phyloP scores from a whole-genome alignment of 2,329 filamentous ascomycete genomes.

The Xylaria multiplex region DNA sequence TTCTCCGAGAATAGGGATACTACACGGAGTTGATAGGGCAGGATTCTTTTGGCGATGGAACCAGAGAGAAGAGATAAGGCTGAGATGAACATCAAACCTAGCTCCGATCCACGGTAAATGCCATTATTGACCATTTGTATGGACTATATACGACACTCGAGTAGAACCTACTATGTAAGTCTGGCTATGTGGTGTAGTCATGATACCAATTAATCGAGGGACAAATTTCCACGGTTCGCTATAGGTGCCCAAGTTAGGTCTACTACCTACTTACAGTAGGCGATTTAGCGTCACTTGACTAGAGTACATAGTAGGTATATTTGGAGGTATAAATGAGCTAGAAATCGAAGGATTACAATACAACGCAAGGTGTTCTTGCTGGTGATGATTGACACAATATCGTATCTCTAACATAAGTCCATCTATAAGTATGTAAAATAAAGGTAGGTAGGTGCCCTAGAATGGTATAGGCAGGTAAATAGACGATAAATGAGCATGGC shows the following conservation, averaged over 20 bases:
- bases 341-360: conserved; percentile 7
- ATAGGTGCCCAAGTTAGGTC: too few species aligned
- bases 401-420: too few species aligned
- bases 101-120: conserved; percentile 25
- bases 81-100: conserved; percentile 31
- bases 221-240: too few species aligned
- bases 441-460: not conserved
- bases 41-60: conserved; percentile 11
- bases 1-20: conserved; percentile 19
- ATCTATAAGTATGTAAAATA: too few species aligned
- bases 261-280: too few species aligned
- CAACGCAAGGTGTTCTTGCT: too few species aligned
- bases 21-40: conserved; percentile 15
- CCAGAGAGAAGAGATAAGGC: conserved; percentile 27
- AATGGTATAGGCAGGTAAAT: not conserved
- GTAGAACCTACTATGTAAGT: not conserved
- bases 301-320: too few species aligned
- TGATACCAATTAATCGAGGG: too few species aligned
- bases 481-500: conserved; percentile 12
- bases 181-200: not conserved
- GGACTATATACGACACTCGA: conserved; percentile 25
- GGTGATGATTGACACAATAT: too few species aligned
- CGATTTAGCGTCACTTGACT: too few species aligned
- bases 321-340: too few species aligned
- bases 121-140: conserved; percentile 17